Evolutionary conservation across 306 rosid genomes (phyloP).

Genomic region (Dalbergia cultrata): DNA sequence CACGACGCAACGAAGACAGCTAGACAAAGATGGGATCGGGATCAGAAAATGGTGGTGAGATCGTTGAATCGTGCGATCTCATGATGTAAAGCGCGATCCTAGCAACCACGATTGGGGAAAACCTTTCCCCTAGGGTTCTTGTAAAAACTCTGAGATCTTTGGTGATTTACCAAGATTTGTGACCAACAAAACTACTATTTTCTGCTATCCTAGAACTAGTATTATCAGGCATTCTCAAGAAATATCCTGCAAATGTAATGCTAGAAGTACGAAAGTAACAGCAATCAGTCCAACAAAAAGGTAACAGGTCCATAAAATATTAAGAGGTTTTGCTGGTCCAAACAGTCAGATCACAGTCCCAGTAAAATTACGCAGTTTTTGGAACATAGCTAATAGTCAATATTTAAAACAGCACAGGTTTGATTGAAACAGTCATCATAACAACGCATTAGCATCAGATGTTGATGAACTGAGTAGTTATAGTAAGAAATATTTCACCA

Average conservation of each 20-base stretch:
- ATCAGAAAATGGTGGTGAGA: too few relatives aligned
- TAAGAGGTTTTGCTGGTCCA: background rate
- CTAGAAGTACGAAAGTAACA: constrained; percentile 11
- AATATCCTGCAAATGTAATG: constrained; percentile 7
- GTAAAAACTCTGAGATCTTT: too few relatives aligned
- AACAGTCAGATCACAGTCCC: constrained; percentile 27
- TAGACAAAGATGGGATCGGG: too few relatives aligned
- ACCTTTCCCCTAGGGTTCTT: too few relatives aligned
- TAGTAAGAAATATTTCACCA: background rate
- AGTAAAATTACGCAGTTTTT: background rate
- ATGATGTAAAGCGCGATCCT: too few relatives aligned
- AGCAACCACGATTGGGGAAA: too few relatives aligned
- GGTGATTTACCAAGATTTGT: too few relatives aligned
- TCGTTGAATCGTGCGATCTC: too few relatives aligned
- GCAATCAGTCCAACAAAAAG: background rate
- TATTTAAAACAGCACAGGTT: background rate
- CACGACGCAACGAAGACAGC: too few relatives aligned
- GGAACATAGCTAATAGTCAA: constrained; percentile 3
- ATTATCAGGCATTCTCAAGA: background rate
- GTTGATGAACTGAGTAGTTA: background rate
- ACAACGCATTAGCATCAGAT: background rate
- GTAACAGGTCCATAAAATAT: background rate
- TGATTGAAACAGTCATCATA: constrained; percentile 18
- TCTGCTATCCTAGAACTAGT: too few relatives aligned
- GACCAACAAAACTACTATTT: too few relatives aligned